Percentiles rank a stretch among this genome's conserved stretches.
Conservation (phyloP, 495 filamentous ascomycete species). For the Pyrenula aspistea region DNA sequence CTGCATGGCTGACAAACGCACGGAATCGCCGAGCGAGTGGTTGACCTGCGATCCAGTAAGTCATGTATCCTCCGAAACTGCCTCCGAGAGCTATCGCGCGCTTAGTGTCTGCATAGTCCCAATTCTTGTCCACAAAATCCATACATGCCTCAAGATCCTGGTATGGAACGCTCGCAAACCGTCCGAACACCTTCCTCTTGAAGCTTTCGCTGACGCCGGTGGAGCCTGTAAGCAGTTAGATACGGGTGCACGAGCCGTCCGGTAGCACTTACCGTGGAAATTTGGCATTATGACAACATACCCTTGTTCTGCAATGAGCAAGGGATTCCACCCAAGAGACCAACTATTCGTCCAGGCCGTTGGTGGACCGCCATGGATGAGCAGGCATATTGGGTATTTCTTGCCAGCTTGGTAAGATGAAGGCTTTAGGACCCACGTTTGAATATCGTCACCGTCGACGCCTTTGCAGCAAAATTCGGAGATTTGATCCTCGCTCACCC, state of each 20-base stretch:
- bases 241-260: neutral
- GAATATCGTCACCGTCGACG: neutral
- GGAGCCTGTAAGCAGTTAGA: neutral
- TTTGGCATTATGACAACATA: slow-evolving; percentile 32
- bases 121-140: neutral
- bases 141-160: neutral
- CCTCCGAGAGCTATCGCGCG: slow-evolving; percentile 37
- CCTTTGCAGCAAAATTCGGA: neutral
- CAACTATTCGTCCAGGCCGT: slow-evolving; percentile 34
- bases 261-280: neutral
- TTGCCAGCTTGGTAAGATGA: neutral
- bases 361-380: slow-evolving; percentile 43
- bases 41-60: slow-evolving; percentile 48
- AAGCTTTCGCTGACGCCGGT: neutral
- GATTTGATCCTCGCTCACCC: neutral
- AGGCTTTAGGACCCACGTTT: neutral
- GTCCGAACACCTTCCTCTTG: neutral
- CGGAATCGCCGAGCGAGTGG: slow-evolving; percentile 40
- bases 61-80: slow-evolving; percentile 42
- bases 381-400: slow-evolving; percentile 34
- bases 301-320: slow-evolving; percentile 44
- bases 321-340: slow-evolving; percentile 38
- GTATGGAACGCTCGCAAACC: neutral
- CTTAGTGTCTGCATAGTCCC: slow-evolving; percentile 31
- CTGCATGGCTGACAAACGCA: slow-evolving; percentile 35